A percentile compares a stretch with the other conserved stretches of the same genome.
These are phyloP conservation scores for Picochlorum sp. DNA, from an alignment of 139 green algal genomes.

Conservation along the genomic window DNA sequence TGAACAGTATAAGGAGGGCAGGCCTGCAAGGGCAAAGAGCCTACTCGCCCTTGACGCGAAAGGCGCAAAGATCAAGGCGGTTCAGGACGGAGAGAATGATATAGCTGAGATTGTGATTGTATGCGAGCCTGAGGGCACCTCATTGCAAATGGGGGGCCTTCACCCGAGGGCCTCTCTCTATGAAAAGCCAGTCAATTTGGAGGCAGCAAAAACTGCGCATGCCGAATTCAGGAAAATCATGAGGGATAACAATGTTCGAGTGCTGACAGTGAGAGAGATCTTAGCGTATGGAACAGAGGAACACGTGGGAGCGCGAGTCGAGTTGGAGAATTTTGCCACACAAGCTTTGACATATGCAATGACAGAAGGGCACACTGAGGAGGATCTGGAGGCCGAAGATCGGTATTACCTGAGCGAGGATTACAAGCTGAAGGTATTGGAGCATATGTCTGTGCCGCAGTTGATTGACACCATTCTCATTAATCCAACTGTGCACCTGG, in stretches of 20 bases:
- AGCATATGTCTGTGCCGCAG: conserved; percentile 75
- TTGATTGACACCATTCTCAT: conserved; percentile 89
- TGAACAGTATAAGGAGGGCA: too few species aligned
- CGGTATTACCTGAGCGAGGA: conserved; percentile 65
- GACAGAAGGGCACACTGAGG: conserved; percentile 26
- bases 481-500: conserved; percentile 74
- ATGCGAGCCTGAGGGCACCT: conserved; percentile 81
- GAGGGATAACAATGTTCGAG: conserved; percentile 63
- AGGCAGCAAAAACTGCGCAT: conserved; percentile 70
- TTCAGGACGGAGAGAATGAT: conserved; percentile 36
- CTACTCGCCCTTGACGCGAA: too few species aligned
- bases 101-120: conserved; percentile 55
- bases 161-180: conserved; percentile 86
- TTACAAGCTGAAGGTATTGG: conserved; percentile 75
- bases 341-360: conserved; percentile 49
- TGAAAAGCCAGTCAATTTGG: conserved; percentile 88
- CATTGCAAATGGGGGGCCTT: conserved; percentile 86
- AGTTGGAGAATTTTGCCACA: conserved; percentile 81
- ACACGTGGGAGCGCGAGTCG: conserved; percentile 70
- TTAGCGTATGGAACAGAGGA: conserved; percentile 64
- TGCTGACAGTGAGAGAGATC: conserved; percentile 86
- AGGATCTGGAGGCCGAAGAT: conserved; percentile 56
- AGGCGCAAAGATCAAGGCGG: conserved; percentile 6
- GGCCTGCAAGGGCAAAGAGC: too few species aligned
- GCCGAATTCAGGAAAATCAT: conserved; percentile 73